Conservation (phyloP, 768 basidiomycete species). For the Russula abietina region DNA sequence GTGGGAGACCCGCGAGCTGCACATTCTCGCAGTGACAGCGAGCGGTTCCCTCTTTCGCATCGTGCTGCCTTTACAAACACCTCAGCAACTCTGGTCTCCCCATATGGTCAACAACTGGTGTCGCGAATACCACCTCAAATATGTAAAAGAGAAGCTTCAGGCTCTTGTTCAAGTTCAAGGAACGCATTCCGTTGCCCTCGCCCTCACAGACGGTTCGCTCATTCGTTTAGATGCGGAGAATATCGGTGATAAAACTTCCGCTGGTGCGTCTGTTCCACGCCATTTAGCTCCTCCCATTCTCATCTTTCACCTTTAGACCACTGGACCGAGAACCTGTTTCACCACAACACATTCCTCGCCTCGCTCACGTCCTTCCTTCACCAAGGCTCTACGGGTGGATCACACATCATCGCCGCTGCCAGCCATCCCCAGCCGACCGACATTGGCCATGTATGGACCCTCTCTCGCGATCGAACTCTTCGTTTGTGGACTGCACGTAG, state of each 20-base stretch:
- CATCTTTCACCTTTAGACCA: conserved; percentile 43
- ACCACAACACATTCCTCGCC: conserved; percentile 61
- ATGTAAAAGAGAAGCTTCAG: conserved; percentile 37
- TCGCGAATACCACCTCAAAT: conserved; percentile 60
- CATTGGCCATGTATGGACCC: conserved; percentile 68
- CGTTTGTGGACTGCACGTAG: conserved; percentile 78
- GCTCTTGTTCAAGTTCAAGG: conserved; percentile 54
- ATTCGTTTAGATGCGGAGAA: conserved; percentile 64
- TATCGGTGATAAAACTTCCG: conserved; percentile 45
- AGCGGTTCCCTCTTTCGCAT: conserved; percentile 70
- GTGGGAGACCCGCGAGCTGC: conserved; percentile 44
- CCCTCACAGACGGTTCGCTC: conserved; percentile 54
- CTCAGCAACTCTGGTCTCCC: conserved; percentile 21
- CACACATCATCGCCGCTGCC: conserved; percentile 65
- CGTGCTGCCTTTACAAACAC: conserved; percentile 49
- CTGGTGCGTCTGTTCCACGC: conserved; percentile 44
- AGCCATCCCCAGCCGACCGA: conserved; percentile 73
- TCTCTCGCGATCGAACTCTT: conserved; percentile 81
- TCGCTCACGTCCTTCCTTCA: conserved; percentile 60
- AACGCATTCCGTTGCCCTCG: conserved; percentile 58
- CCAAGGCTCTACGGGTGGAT: conserved; percentile 40
- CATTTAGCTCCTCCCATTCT: background rate
- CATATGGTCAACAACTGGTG: conserved; percentile 47
- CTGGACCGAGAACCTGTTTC: conserved; percentile 62
- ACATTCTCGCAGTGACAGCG: conserved; percentile 63